These are phyloP conservation scores for Flaveria ramosissima DNA, from an alignment of 129 eudicot genomes.

Conservation along the genomic window DNA sequence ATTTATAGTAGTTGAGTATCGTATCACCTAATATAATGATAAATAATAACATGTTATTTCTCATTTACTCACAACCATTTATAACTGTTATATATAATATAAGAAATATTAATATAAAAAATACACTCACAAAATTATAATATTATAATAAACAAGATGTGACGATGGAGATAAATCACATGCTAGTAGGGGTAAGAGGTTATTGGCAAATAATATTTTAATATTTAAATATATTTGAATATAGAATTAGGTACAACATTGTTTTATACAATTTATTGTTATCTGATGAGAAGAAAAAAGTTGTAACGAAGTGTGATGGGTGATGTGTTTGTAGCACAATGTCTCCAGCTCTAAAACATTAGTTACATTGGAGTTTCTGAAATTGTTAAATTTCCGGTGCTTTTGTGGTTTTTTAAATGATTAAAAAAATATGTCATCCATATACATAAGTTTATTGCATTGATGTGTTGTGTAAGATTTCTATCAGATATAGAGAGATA, in stretches of 20 bases:
- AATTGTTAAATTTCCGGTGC: neutral
- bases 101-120: no score
- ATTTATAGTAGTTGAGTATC: no score
- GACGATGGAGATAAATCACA: no score
- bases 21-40: no score
- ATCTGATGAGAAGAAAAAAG: neutral
- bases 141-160: no score
- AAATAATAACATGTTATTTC: no score
- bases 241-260: neutral
- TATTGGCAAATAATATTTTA: neutral
- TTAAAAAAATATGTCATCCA: neutral
- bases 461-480: neutral
- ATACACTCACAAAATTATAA: no score
- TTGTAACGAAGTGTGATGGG: neutral
- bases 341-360: neutral
- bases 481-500: no score
- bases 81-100: no score
- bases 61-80: no score
- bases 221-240: neutral
- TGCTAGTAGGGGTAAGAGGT: no score
- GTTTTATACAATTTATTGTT: slow-evolving; percentile 12
- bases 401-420: slow-evolving; percentile 1
- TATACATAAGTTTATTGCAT: neutral
- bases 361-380: neutral
- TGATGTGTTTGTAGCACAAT: neutral